phyloP scores from a whole-genome alignment of 2,329 filamentous ascomycete genomes.

The Fusarium irregulare region DNA sequence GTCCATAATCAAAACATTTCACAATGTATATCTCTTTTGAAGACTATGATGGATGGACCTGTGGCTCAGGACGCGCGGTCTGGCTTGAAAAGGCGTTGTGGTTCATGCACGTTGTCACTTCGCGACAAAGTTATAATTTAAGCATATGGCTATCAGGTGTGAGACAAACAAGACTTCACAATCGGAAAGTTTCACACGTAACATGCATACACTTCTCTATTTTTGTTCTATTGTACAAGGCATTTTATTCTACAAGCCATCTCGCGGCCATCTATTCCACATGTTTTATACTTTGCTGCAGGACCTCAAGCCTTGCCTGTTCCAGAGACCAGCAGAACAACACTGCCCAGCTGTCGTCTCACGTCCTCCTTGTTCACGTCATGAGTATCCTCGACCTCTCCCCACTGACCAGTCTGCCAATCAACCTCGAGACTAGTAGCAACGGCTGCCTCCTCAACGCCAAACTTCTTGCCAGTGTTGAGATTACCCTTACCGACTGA shows the following conservation, averaged over 20 bases:
- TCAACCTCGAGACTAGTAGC: conserved; percentile 85
- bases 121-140: neutral
- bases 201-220: no score
- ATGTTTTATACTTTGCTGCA: neutral
- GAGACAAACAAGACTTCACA: no score
- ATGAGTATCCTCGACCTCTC: conserved; percentile 97
- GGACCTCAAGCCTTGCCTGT: conserved; percentile 48
- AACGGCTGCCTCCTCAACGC: conserved; percentile 83
- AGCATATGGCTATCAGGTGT: neutral
- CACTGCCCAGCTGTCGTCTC: conserved; percentile 86
- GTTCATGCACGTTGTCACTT: neutral
- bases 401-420: conserved; percentile 93
- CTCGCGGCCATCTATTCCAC: neutral
- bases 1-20: neutral
- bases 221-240: conserved; percentile 31
- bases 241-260: conserved; percentile 32
- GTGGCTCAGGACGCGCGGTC: neutral
- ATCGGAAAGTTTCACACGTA: neutral
- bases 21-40: neutral
- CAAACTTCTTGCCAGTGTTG: conserved; percentile 64
- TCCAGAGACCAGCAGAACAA: conserved; percentile 81
- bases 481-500: conserved; percentile 63
- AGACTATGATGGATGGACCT: no score
- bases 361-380: conserved; percentile 95
- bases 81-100: neutral